A percentile compares a stretch with the other conserved stretches of the same genome.
Conservation (phyloP, 139 green algal genomes). For the Raphidocelis subcapitata region DNA sequence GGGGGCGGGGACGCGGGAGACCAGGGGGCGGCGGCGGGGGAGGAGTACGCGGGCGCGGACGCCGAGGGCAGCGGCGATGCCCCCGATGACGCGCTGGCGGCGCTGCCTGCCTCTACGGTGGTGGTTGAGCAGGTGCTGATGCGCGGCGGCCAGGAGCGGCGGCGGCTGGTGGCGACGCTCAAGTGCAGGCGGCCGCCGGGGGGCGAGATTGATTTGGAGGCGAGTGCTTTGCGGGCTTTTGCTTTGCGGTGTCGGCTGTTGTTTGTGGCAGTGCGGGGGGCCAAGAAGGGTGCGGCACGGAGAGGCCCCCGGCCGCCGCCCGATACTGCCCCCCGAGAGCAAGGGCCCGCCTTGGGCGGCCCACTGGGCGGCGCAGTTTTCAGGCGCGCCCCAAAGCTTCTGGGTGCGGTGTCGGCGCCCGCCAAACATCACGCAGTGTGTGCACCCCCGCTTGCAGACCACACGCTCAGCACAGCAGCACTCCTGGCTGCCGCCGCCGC, state of each 20-base stretch:
- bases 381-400: too few species aligned
- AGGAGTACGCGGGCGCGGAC: not conserved
- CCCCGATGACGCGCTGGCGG: not conserved
- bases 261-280: too few species aligned
- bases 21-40: not conserved
- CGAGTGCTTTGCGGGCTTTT: slow-evolving; percentile 1
- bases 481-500: too few species aligned
- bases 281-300: too few species aligned
- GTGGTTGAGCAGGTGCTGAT: slow-evolving; percentile 24
- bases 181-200: slow-evolving; percentile 20
- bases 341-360: too few species aligned
- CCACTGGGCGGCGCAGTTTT: too few species aligned
- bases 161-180: slow-evolving; percentile 27
- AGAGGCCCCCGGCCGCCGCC: too few species aligned
- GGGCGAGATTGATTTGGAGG: slow-evolving; percentile 29
- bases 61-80: not conserved
- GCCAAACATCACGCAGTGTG: too few species aligned
- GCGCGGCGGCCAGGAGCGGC: not conserved
- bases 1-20: not conserved
- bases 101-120: not conserved
- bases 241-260: not conserved
- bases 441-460: too few species aligned
- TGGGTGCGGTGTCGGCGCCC: too few species aligned
- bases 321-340: too few species aligned
- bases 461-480: too few species aligned